These are phyloP conservation scores for Sabuloglossum arenarium DNA, from an alignment of 495 filamentous ascomycete species.

Conservation along the genomic window DNA sequence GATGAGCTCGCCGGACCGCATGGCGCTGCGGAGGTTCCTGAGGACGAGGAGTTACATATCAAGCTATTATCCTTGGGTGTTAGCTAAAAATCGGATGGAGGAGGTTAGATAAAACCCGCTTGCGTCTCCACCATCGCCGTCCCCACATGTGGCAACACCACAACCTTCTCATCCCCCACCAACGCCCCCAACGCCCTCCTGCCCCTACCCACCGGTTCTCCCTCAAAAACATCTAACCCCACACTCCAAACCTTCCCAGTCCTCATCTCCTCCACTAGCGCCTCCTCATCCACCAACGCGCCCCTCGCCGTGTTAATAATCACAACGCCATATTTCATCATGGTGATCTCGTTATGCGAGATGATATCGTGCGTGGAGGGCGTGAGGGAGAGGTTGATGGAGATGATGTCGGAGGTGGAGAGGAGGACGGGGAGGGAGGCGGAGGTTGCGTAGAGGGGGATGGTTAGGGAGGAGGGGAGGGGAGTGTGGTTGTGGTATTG, in stretches of 20 bases:
- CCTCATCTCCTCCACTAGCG: conserved; percentile 42
- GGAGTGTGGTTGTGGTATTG: conserved; percentile 43
- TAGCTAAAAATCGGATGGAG: too few relatives aligned
- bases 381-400: conserved; percentile 53
- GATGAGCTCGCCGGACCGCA: neutral
- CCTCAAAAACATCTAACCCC: conserved; percentile 53
- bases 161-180: neutral
- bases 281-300: conserved; percentile 52
- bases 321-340: conserved; percentile 43
- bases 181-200: too few relatives aligned
- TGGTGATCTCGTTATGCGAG: conserved; percentile 30
- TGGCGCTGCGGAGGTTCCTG: neutral
- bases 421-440: conserved; percentile 31
- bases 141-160: neutral
- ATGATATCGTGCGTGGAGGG: conserved; percentile 47
- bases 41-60: neutral
- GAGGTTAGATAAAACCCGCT: too few relatives aligned
- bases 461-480: conserved; percentile 9
- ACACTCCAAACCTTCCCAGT: conserved; percentile 46
- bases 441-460: conserved; percentile 24
- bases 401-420: conserved; percentile 42
- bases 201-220: conserved; percentile 37
- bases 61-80: too few relatives aligned
- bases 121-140: neutral
- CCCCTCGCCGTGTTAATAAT: conserved; percentile 52